Evolutionary conservation across 2,329 filamentous ascomycete species (phyloP).

Genomic region (Xylariaceae sp.): DNA sequence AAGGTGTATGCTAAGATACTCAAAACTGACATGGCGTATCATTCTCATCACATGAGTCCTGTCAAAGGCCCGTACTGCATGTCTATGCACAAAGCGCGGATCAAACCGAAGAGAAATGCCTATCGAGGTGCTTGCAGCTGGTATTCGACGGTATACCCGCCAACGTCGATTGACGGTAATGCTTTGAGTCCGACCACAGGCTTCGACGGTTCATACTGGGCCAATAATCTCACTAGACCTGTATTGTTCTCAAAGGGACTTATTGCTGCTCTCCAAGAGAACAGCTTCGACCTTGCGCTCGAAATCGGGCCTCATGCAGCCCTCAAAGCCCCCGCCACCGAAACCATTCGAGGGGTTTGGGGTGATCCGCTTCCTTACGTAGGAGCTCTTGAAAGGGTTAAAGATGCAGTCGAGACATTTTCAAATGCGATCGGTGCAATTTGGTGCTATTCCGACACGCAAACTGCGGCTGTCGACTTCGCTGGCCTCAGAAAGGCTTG

Average conservation of each 20-base stretch:
- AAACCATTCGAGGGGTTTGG: slow-evolving; percentile 30
- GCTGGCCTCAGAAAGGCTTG: background rate
- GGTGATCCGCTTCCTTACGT: slow-evolving; percentile 27
- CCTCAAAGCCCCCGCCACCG: slow-evolving; percentile 37
- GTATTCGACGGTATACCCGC: slow-evolving; percentile 27
- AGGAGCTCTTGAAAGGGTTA: slow-evolving; percentile 30
- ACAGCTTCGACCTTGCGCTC: slow-evolving; percentile 34
- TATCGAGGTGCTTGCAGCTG: slow-evolving; percentile 18
- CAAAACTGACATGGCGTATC: slow-evolving; percentile 39
- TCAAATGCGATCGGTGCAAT: slow-evolving; percentile 15
- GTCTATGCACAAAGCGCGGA: slow-evolving; percentile 7
- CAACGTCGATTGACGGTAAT: background rate
- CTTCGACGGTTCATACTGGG: slow-evolving; percentile 37
- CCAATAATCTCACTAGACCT: slow-evolving; percentile 40
- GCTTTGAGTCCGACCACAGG: background rate
- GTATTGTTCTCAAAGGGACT: slow-evolving; percentile 44
- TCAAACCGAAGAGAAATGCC: slow-evolving; percentile 2
- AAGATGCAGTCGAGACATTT: slow-evolving; percentile 23
- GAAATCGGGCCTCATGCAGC: slow-evolving; percentile 45
- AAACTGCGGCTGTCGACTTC: slow-evolving; percentile 9
- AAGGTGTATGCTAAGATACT: slow-evolving; percentile 30
- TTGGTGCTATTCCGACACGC: slow-evolving; percentile 14
- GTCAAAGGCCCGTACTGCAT: slow-evolving; percentile 16
- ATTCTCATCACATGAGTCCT: slow-evolving; percentile 37
- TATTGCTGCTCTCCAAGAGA: slow-evolving; percentile 19